phyloP scores from a whole-genome alignment of 345 rosid species.

The Syzygium aromaticum region DNA sequence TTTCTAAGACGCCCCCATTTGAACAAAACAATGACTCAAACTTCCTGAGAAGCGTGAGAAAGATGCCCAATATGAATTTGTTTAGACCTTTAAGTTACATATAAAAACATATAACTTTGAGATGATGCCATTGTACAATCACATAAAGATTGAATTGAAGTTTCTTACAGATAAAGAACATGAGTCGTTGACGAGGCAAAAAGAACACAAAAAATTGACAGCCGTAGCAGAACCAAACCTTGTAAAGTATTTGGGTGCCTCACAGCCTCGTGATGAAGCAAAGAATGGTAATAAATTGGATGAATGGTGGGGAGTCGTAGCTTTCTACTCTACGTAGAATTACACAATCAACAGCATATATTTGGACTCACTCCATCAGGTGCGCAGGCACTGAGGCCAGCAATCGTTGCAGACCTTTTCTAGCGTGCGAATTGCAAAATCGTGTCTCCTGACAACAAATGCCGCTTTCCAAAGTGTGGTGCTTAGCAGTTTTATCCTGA shows the following conservation, averaged over 20 bases:
- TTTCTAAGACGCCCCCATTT: not conserved
- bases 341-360: not conserved
- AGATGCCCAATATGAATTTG: not conserved
- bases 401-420: not conserved
- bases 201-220: not conserved
- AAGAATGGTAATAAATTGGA: constrained; percentile 5
- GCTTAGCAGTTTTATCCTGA: not conserved
- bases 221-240: not conserved
- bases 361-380: not conserved
- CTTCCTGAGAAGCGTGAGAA: not conserved
- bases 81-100: not conserved
- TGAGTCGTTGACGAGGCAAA: not conserved
- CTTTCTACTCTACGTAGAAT: not conserved
- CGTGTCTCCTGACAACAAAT: not conserved
- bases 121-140: not conserved
- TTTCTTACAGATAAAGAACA: not conserved
- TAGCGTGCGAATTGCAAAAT: not conserved
- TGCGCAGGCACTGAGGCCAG: not conserved
- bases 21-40: not conserved
- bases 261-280: constrained; percentile 1
- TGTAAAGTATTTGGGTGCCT: not conserved
- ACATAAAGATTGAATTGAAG: not conserved
- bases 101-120: not conserved
- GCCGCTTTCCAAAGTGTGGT: not conserved
- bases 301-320: not conserved